These are phyloP conservation scores for Bimuria novae-zelandiae DNA, from an alignment of 2,329 filamentous ascomycete species.

Conservation along the genomic window DNA sequence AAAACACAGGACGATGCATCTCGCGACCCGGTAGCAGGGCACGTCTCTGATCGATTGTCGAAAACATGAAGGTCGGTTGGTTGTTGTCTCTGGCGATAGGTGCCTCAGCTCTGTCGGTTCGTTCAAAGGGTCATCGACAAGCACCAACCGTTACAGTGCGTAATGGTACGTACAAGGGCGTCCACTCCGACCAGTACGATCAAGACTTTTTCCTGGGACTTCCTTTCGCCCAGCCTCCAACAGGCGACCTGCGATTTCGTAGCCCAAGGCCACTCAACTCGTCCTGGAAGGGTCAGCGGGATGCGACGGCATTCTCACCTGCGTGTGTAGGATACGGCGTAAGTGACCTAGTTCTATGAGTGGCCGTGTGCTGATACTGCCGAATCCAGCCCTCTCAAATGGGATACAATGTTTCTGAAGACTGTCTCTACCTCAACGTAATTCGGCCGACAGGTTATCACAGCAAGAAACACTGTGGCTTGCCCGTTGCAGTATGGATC, in stretches of 20 bases:
- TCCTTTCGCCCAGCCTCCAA: conserved; percentile 47
- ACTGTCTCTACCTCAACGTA: conserved; percentile 64
- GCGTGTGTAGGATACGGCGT: conserved; percentile 26
- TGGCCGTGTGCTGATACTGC: conserved; percentile 19
- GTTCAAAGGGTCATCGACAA: too few relatives aligned
- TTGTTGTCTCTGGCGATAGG: too few relatives aligned
- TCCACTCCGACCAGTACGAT: conserved; percentile 42
- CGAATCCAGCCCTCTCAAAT: conserved; percentile 42
- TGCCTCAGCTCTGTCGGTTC: too few relatives aligned
- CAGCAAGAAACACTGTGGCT: conserved; percentile 51
- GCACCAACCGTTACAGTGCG: conserved; percentile 3
- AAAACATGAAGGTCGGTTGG: too few relatives aligned
- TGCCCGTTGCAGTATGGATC: conserved; percentile 61
- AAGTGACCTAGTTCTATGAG: neutral
- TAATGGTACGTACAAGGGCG: conserved; percentile 47
- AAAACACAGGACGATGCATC: too few relatives aligned
- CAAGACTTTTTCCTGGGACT: conserved; percentile 53
- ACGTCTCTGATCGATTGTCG: too few relatives aligned
- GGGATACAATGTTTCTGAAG: conserved; percentile 61
- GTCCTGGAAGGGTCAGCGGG: conserved; percentile 40
- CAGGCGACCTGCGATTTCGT: conserved; percentile 54
- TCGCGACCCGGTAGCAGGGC: too few relatives aligned
- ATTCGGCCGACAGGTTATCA: conserved; percentile 55
- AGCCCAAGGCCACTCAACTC: conserved; percentile 53
- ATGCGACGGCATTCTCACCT: conserved; percentile 40